phyloP scores from a whole-genome alignment of 2,329 filamentous ascomycete genomes.

The Exophiala sideris region DNA sequence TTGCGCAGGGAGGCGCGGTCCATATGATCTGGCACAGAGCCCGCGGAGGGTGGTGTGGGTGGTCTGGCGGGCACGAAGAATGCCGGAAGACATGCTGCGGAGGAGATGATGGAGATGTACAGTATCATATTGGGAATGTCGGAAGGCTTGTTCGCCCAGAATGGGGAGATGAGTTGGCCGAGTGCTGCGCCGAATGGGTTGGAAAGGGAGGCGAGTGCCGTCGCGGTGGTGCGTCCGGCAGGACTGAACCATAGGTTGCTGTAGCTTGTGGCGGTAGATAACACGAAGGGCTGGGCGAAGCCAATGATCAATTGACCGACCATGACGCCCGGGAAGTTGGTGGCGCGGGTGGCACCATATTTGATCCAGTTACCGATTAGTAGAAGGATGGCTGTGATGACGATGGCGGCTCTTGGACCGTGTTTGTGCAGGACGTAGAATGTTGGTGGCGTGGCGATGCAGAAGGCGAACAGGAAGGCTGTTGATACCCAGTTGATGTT shows the following conservation, averaged over 20 bases:
- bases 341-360: conserved; percentile 64
- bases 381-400: conserved; percentile 68
- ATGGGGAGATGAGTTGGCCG: conserved; percentile 80
- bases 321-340: conserved; percentile 72
- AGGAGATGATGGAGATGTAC: conserved; percentile 77
- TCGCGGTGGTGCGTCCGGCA: conserved; percentile 77
- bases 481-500: conserved; percentile 92
- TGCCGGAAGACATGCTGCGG: conserved; percentile 66
- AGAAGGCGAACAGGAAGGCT: conserved; percentile 80
- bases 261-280: conserved; percentile 84
- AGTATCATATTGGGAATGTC: conserved; percentile 80
- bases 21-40: conserved; percentile 46
- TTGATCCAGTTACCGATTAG: conserved; percentile 89
- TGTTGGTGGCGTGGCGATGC: conserved; percentile 66
- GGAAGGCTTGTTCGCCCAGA: conserved; percentile 61
- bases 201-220: conserved; percentile 76
- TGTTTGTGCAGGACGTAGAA: conserved; percentile 73
- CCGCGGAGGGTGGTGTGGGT: conserved; percentile 70
- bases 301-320: conserved; percentile 89
- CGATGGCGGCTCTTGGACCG: conserved; percentile 70
- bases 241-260: conserved; percentile 94
- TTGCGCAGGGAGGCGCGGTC: conserved; percentile 45
- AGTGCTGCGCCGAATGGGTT: conserved; percentile 89
- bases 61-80: conserved; percentile 76
- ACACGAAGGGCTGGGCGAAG: conserved; percentile 85